These are phyloP conservation scores for Phytophthora ohioensis DNA, from an alignment of 352 stramenopile species.

Conservation along the genomic window DNA sequence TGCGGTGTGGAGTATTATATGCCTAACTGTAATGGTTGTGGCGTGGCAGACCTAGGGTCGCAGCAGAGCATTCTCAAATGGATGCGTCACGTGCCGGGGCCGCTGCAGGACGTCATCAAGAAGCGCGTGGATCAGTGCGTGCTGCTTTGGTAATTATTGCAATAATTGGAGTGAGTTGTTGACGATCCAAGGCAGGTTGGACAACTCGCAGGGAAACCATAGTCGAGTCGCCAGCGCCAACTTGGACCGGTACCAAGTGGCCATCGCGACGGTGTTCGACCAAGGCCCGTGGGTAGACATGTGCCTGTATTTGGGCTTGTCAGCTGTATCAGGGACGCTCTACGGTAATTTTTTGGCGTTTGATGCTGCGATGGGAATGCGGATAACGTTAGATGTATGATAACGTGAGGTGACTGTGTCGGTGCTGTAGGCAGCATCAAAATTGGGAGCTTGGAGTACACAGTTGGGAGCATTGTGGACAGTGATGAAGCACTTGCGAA, in stretches of 20 bases:
- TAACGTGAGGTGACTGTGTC: too few relatives aligned
- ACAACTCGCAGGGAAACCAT: conserved; percentile 45
- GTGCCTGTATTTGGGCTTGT: conserved; percentile 67
- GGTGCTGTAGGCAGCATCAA: conserved; percentile 62
- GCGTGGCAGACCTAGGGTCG: conserved; percentile 51
- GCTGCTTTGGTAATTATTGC: conserved; percentile 5
- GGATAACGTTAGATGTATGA: neutral
- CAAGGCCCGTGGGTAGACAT: conserved; percentile 86
- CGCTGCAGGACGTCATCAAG: conserved; percentile 83
- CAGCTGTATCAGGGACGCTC: conserved; percentile 53
- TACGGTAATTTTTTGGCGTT: conserved; percentile 55
- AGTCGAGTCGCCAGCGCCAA: conserved; percentile 52
- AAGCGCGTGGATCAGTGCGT: conserved; percentile 60
- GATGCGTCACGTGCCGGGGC: conserved; percentile 74
- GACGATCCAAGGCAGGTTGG: conserved; percentile 43
- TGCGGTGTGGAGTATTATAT: neutral
- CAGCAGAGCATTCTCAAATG: conserved; percentile 83
- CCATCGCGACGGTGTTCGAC: conserved; percentile 81
- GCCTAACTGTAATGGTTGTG: conserved; percentile 4
- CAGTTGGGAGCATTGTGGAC: conserved; percentile 64
- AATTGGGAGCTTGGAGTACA: conserved; percentile 69
- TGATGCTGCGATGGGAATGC: neutral
- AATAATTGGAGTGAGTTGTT: neutral
- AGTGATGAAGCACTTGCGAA: conserved; percentile 68
- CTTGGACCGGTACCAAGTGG: conserved; percentile 50